Percentiles rank a stretch among this genome's conserved stretches.
These are phyloP conservation scores for Pseudogymnoascus sp. DNA, from an alignment of 2,329 filamentous ascomycete species.

Conservation along the genomic window DNA sequence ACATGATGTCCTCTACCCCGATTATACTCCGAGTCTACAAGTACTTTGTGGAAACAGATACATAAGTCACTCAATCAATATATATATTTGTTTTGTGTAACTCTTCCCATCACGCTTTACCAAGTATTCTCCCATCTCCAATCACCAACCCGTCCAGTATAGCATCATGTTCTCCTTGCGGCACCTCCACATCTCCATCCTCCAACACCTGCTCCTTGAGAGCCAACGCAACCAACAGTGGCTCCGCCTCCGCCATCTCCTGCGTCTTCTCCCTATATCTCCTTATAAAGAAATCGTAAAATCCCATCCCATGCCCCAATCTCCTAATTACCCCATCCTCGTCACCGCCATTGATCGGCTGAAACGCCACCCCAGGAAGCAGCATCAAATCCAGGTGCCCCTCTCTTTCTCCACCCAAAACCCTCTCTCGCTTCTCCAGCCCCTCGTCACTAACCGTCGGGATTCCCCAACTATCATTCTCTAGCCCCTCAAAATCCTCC, in stretches of 20 bases:
- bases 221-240: constrained; percentile 66
- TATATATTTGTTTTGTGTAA: too few species aligned
- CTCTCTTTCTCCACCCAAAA: constrained; percentile 51
- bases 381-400: constrained; percentile 75
- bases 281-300: constrained; percentile 89
- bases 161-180: constrained; percentile 70
- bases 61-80: too few species aligned
- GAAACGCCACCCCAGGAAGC: constrained; percentile 86
- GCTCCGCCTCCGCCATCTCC: constrained; percentile 53
- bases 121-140: constrained; percentile 57
- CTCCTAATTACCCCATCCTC: constrained; percentile 56
- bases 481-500: constrained; percentile 69
- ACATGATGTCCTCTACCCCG: neutral
- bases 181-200: constrained; percentile 54
- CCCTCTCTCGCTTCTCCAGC: constrained; percentile 60
- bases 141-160: constrained; percentile 70
- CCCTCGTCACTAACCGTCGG: constrained; percentile 69
- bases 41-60: too few species aligned
- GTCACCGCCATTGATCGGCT: constrained; percentile 38
- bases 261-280: constrained; percentile 51
- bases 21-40: too few species aligned
- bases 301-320: constrained; percentile 90
- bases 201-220: constrained; percentile 77
- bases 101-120: neutral
- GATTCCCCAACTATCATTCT: constrained; percentile 85